Percentiles rank a stretch among this genome's conserved stretches.
phyloP scores from a whole-genome alignment of 768 basidiomycete species.

The Boletus reticuloceps region DNA sequence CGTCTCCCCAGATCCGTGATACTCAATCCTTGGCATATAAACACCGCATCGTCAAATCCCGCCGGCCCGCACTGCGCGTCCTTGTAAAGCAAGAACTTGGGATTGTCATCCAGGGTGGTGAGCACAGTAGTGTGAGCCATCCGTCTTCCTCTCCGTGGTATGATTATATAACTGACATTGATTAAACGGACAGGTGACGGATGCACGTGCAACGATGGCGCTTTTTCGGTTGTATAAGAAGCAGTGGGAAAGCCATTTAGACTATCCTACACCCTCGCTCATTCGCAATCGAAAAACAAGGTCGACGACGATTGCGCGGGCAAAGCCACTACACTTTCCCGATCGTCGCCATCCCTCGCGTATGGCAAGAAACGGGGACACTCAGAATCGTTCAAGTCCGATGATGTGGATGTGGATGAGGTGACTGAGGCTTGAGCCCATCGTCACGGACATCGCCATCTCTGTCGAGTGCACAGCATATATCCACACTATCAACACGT shows the following conservation, averaged over 20 bases:
- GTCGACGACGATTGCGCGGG: background rate
- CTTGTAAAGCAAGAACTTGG: slow-evolving; percentile 79
- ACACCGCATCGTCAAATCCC: slow-evolving; percentile 57
- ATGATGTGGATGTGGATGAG: background rate
- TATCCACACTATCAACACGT: background rate
- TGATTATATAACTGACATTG: background rate
- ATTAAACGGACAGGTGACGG: slow-evolving; percentile 61
- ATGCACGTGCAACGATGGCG: slow-evolving; percentile 95
- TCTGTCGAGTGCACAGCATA: background rate
- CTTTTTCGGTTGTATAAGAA: slow-evolving; percentile 80
- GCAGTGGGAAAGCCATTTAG: slow-evolving; percentile 68
- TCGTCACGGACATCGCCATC: background rate
- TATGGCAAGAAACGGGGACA: slow-evolving; percentile 18
- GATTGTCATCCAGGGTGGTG: slow-evolving; percentile 78
- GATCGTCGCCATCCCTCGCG: background rate
- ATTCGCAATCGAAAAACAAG: background rate
- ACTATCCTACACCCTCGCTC: background rate
- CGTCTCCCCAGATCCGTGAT: slow-evolving; percentile 60
- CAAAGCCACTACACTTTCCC: background rate
- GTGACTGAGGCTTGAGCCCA: background rate
- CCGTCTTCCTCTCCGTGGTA: background rate
- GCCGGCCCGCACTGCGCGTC: slow-evolving; percentile 72
- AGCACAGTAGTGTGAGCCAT: slow-evolving; percentile 80
- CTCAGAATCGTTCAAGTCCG: background rate
- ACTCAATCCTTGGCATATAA: slow-evolving; percentile 64